Conservation (phyloP, 169 alveolate species). For the Plasmodium reichenowi region DNA sequence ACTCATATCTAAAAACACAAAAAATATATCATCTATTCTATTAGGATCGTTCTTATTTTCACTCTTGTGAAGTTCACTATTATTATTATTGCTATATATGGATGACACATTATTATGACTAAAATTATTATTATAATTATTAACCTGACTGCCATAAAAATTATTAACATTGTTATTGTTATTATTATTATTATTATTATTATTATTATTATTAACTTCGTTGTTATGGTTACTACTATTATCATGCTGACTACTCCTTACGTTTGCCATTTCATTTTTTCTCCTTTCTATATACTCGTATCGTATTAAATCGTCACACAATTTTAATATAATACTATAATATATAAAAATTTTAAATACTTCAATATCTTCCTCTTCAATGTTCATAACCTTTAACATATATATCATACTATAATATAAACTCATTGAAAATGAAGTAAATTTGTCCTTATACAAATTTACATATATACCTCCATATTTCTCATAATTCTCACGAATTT, state of each 20-base stretch:
- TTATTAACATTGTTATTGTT: not conserved
- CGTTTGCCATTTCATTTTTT: not conserved
- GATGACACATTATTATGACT: not conserved
- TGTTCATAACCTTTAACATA: conserved; percentile 51
- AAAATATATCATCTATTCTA: conserved; percentile 40
- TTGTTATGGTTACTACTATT: not conserved
- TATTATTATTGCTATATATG: not conserved
- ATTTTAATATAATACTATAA: conserved; percentile 67
- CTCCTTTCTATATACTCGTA: conserved; percentile 12
- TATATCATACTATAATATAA: conserved; percentile 63
- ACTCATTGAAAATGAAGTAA: conserved; percentile 72
- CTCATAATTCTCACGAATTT: conserved; percentile 14
- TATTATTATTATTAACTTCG: not conserved
- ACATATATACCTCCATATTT: conserved; percentile 75
- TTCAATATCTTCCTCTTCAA: conserved; percentile 68
- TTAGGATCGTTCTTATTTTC: conserved; percentile 6
- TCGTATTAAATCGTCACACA: conserved; percentile 50
- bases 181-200: not conserved
- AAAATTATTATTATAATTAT: not conserved
- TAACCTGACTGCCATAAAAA: not conserved
- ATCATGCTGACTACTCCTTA: not conserved
- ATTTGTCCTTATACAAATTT: conserved; percentile 55
- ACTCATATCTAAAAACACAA: conserved; percentile 71
- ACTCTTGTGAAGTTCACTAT: not conserved
- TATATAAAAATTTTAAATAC: conserved; percentile 67